Base-by-base conservation (phyloP, 495 filamentous ascomycete genomes). In the Rostrohypoxylon terebratum region DNA sequence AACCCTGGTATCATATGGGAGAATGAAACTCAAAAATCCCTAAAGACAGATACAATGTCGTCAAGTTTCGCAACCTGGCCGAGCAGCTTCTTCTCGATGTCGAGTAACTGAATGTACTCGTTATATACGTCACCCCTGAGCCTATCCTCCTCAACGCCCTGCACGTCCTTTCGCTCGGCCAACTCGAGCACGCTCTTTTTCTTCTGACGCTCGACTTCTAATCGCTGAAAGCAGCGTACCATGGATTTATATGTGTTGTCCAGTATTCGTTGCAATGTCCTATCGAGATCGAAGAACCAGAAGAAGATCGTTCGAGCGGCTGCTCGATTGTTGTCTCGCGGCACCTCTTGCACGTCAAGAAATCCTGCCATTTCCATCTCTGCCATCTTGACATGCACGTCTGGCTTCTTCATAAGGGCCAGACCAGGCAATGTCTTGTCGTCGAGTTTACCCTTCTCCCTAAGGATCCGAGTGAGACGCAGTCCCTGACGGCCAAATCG, bases 291-390 rank as follows among this genome's bases (percentile, higher is more conserved):
- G 77, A 91, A 97, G 81, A 87, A 97, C 92, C 93, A 98, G 21
- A 98, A 86, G 77, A 92, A 98, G 40, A 95, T 89, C 1, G 93
- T 94, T 36, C 92, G 89, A 55, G 86, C 89, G 9, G 93, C 89
- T 54, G 92, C 87, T 1, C 93, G 90, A 55, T 89, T 90, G 54
- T 84, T 86, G 71, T 98, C 95, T 48, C 90, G 90, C 3, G 96
- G 96, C 0, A 98, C 90, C 82, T 99, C 96, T 77, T 98, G 96
- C 9, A 94, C 83, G 66, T 97, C 92, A 16, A 97, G 86, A 66
- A 94, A 91, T 3, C 96, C 95, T 25, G 88, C 86, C 72, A 89
- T 87, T 68, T 97, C 92, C 86, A 99, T 91, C 63, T 87, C 87
- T 1, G 90, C 87, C 74, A 98, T 89, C 65, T 92, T 90, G 61